phyloP scores from a whole-genome alignment of 2,329 filamentous ascomycete genomes.

The Trichophyton equinum region DNA sequence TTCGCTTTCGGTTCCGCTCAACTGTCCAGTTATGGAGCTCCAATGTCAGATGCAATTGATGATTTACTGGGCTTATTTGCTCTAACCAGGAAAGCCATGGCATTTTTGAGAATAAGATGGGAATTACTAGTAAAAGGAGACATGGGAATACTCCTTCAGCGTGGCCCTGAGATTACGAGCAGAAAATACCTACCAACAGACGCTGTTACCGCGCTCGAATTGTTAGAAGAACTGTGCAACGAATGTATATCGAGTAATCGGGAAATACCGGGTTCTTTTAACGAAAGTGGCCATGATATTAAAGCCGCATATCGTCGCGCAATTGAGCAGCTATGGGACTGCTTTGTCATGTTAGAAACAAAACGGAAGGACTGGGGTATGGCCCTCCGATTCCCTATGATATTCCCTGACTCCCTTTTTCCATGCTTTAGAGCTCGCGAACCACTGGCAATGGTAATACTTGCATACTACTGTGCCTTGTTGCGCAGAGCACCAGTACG shows the following conservation, averaged over 20 bases:
- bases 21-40: background rate
- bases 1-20: conserved; percentile 13
- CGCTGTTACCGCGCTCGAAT: conserved; percentile 7
- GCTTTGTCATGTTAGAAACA: conserved; percentile 13
- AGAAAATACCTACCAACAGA: conserved; percentile 11
- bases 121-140: conserved; percentile 7
- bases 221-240: conserved; percentile 9
- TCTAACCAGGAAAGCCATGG: conserved; percentile 10
- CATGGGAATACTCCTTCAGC: conserved; percentile 11
- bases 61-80: conserved; percentile 11
- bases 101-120: conserved; percentile 7
- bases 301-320: conserved; percentile 3
- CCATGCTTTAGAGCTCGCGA: conserved; percentile 22
- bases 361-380: conserved; percentile 13
- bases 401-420: conserved; percentile 15
- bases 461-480: conserved; percentile 29
- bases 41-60: conserved; percentile 8
- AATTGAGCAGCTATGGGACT: conserved; percentile 12
- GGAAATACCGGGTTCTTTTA: background rate
- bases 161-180: conserved; percentile 11
- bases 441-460: conserved; percentile 23
- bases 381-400: conserved; percentile 12
- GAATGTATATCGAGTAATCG: background rate
- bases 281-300: background rate
- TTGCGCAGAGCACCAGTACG: conserved; percentile 13